These are phyloP conservation scores for Xerocomus spinulosus DNA, from an alignment of 768 basidiomycete genomes.

Conservation along the genomic window DNA sequence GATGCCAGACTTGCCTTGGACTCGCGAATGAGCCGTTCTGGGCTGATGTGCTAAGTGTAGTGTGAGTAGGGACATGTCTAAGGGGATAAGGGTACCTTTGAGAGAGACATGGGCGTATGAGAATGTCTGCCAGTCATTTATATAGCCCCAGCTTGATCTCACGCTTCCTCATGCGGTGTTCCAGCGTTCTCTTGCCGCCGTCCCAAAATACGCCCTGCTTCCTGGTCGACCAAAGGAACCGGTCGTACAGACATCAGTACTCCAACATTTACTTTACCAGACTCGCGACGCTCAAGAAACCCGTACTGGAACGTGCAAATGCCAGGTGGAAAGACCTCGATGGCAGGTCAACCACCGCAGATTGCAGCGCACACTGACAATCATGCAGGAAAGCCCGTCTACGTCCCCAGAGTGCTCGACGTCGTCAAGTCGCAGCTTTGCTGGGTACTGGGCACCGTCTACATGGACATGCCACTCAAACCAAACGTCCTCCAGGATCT, in stretches of 20 bases:
- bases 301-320: constrained; percentile 46
- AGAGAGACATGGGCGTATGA: constrained; percentile 49
- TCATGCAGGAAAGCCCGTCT: constrained; percentile 55
- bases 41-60: constrained; percentile 53
- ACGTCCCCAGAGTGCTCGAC: constrained; percentile 82
- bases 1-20: constrained; percentile 29
- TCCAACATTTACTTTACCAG: constrained; percentile 69
- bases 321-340: constrained; percentile 47
- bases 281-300: constrained; percentile 44
- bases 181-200: constrained; percentile 29
- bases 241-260: constrained; percentile 64
- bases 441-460: constrained; percentile 91
- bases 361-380: constrained; percentile 4
- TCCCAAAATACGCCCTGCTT: constrained; percentile 36
- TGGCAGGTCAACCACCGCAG: constrained; percentile 27
- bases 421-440: constrained; percentile 81
- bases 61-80: background rate
- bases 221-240: constrained; percentile 38
- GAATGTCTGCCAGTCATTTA: too few species aligned
- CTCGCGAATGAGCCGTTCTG: constrained; percentile 58
- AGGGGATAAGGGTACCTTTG: constrained; percentile 41
- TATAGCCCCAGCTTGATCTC: background rate
- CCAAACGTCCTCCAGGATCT: constrained; percentile 97
- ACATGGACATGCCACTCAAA: constrained; percentile 98
- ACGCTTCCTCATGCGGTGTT: constrained; percentile 14